Evolutionary conservation across 2,329 filamentous ascomycete species (phyloP).

Genomic region (Tolypocladium pustulatum): DNA sequence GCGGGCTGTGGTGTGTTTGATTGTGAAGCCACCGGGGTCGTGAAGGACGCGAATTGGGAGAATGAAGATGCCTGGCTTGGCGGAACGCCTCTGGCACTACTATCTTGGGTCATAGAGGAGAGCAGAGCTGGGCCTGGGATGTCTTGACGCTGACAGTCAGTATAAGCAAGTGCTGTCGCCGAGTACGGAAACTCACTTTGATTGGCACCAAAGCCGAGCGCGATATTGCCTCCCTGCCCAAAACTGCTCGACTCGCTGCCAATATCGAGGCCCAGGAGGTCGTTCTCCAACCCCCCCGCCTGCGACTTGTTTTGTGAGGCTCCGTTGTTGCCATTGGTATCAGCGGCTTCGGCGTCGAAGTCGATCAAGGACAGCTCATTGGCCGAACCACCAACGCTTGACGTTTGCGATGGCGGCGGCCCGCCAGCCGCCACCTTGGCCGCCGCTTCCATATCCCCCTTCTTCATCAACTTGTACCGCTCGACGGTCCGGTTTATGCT

Average conservation of each 20-base stretch:
- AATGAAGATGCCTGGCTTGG: slow-evolving; percentile 35
- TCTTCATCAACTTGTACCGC: slow-evolving; percentile 90
- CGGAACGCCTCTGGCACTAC: slow-evolving; percentile 38
- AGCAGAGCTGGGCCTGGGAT: slow-evolving; percentile 55
- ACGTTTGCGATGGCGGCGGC: slow-evolving; percentile 38
- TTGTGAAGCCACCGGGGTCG: slow-evolving; percentile 40
- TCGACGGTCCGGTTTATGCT: slow-evolving; percentile 97
- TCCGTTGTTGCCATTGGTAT: slow-evolving; percentile 37
- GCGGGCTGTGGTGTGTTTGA: slow-evolving; percentile 42
- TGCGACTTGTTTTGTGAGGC: slow-evolving; percentile 30
- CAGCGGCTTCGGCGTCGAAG: slow-evolving; percentile 58
- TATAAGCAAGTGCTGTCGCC: background rate
- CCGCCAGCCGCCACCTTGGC: slow-evolving; percentile 76
- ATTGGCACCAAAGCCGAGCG: slow-evolving; percentile 66
- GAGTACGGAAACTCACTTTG: slow-evolving; percentile 38
- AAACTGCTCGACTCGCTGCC: slow-evolving; percentile 50
- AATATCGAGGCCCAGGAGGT: slow-evolving; percentile 80
- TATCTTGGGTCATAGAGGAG: slow-evolving; percentile 52
- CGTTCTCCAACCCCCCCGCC: slow-evolving; percentile 69
- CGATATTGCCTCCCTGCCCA: slow-evolving; percentile 70
- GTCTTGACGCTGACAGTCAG: slow-evolving; percentile 26
- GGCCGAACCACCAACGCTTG: slow-evolving; percentile 38
- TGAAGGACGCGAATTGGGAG: slow-evolving; percentile 45
- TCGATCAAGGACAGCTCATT: slow-evolving; percentile 90
- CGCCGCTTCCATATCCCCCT: slow-evolving; percentile 79